Percentiles rank a stretch among this genome's conserved stretches.
phyloP scores from a whole-genome alignment of 441 rosid species.

The Aquilaria agallochum region DNA sequence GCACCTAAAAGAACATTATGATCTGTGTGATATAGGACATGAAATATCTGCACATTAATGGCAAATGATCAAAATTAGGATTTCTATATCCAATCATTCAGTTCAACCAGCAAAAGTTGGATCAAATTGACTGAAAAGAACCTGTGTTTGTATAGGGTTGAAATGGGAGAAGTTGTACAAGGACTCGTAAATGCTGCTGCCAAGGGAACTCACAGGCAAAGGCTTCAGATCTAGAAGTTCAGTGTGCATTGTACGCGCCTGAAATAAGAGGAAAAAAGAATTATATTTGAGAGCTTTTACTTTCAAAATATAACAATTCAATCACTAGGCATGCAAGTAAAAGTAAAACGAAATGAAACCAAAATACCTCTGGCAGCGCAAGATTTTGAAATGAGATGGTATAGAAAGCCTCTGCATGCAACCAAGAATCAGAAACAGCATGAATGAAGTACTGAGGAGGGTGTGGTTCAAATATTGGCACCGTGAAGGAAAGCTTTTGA shows the following conservation, averaged over 20 bases:
- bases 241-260: slow-evolving; percentile 86
- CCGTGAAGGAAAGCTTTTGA: slow-evolving; percentile 90
- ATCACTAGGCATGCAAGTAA: slow-evolving; percentile 4
- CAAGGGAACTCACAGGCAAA: slow-evolving; percentile 87
- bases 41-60: slow-evolving; percentile 68
- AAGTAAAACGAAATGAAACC: background rate
- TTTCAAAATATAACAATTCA: slow-evolving; percentile 12
- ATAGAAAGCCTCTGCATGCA: slow-evolving; percentile 93
- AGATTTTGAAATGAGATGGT: slow-evolving; percentile 93
- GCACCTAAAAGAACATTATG: slow-evolving; percentile 95
- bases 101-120: slow-evolving; percentile 14
- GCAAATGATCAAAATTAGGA: slow-evolving; percentile 19
- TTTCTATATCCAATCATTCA: background rate
- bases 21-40: slow-evolving; percentile 90
- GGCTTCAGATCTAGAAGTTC: slow-evolving; percentile 98
- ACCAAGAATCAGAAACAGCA: slow-evolving; percentile 99
- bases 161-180: slow-evolving; percentile 96
- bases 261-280: slow-evolving; percentile 25
- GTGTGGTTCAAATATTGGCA: slow-evolving; percentile 99
- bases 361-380: slow-evolving; percentile 81
- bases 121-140: slow-evolving; percentile 23
- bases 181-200: slow-evolving; percentile 64
- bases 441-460: slow-evolving; percentile 98
- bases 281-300: slow-evolving; percentile 18
- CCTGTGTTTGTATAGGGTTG: slow-evolving; percentile 99